Percentiles rank a stretch among this genome's conserved stretches.
These are phyloP conservation scores for Coemansia sp. DNA, from an alignment of 192 early-diverging fungal genomes.

Conservation along the genomic window DNA sequence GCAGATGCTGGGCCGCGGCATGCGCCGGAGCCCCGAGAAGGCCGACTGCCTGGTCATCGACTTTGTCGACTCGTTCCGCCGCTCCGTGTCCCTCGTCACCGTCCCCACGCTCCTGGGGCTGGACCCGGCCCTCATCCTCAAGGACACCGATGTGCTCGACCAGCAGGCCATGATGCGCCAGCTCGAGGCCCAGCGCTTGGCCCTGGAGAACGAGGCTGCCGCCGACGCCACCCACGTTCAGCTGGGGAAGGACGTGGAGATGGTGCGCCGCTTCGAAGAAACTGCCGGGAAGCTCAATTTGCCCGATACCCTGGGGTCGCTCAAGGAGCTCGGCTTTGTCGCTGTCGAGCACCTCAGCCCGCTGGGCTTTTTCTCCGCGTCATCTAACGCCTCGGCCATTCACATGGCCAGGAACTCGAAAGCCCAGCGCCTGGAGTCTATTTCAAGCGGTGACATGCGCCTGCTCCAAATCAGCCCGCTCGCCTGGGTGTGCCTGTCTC, in stretches of 20 bases:
- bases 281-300: not conserved
- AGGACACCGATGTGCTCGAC: constrained; percentile 44
- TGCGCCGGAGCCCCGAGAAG: constrained; percentile 69
- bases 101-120: constrained; percentile 83
- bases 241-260: not conserved
- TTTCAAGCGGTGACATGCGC: constrained; percentile 23
- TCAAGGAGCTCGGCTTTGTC: constrained; percentile 22
- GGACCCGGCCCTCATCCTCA: constrained; percentile 55
- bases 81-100: constrained; percentile 57
- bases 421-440: not conserved
- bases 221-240: not conserved
- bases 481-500: constrained; percentile 36
- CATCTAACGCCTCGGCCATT: not conserved
- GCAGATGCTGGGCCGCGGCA: constrained; percentile 95
- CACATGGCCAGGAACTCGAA: not conserved
- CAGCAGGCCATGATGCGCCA: not conserved
- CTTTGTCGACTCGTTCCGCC: constrained; percentile 74
- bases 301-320: constrained; percentile 12
- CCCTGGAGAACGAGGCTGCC: not conserved
- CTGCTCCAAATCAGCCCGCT: constrained; percentile 21
- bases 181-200: not conserved
- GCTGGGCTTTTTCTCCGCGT: constrained; percentile 24
- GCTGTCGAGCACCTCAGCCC: constrained; percentile 31
- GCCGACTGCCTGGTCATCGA: constrained; percentile 81
- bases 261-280: constrained; percentile 11